Percentiles rank a stretch among this genome's conserved stretches.
Conservation (phyloP, 2,329 filamentous ascomycete species). For the Capronia americana region DNA sequence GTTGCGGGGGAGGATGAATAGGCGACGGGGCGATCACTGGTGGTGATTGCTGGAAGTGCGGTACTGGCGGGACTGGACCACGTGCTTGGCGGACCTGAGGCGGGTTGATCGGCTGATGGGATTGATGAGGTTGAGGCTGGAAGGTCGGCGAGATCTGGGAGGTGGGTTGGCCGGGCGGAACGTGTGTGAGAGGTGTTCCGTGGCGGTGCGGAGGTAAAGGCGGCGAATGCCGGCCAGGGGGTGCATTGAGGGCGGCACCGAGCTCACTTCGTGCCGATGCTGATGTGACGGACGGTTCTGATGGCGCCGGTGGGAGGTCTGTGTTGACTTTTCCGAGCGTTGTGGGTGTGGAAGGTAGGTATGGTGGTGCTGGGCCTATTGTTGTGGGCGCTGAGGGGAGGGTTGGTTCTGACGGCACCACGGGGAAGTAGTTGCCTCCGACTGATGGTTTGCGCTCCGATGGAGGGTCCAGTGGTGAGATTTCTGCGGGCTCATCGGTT, state of each 20-base stretch:
- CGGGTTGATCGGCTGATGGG: constrained; percentile 29
- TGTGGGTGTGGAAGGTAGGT: constrained; percentile 41
- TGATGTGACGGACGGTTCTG: constrained; percentile 20
- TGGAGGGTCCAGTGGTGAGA: constrained; percentile 60
- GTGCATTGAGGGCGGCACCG: constrained; percentile 25
- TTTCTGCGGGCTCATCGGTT: constrained; percentile 48
- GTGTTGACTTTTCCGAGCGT: constrained; percentile 10
- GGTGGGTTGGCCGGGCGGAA: constrained; percentile 21
- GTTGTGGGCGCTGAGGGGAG: constrained; percentile 42
- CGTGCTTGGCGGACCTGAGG: constrained; percentile 30
- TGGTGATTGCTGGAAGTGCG: constrained; percentile 19
- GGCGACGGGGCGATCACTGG: constrained; percentile 26
- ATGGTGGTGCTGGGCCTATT: constrained; percentile 36
- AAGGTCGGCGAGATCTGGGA: constrained; percentile 39
- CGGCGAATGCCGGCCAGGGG: constrained; percentile 23
- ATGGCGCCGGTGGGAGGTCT: constrained; percentile 25
- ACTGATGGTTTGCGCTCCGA: constrained; percentile 56
- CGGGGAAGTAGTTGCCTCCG: constrained; percentile 66
- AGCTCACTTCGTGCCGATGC: constrained; percentile 25
- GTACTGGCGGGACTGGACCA: constrained; percentile 31
- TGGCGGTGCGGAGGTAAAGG: constrained; percentile 36
- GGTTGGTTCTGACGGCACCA: constrained; percentile 49
- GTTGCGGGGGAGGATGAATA: constrained; percentile 21
- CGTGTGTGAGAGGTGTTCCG: constrained; percentile 29
- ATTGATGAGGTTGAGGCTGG: constrained; percentile 34